Percentiles rank a stretch among this genome's conserved stretches.
Evolutionary conservation across 106 monocot species (phyloP).

Genomic region (Apostasia ramifera): DNA sequence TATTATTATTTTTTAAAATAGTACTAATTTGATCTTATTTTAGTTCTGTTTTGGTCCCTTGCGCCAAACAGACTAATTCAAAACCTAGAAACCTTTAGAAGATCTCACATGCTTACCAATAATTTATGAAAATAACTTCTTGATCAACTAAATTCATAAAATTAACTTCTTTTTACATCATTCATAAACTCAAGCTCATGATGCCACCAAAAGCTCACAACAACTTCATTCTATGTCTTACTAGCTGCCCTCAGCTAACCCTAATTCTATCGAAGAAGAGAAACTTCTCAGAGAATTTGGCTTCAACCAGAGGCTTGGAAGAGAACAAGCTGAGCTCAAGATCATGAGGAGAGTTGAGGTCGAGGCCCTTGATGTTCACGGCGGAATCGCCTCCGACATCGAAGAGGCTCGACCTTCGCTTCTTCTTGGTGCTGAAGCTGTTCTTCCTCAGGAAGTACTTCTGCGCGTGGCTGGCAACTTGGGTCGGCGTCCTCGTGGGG

Average conservation of each 20-base stretch:
- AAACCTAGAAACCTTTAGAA: no score
- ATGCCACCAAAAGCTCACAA: no score
- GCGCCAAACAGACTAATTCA: no score
- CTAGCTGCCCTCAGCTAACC: neutral
- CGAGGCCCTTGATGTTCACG: neutral
- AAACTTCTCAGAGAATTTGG: neutral
- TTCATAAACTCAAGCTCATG: no score
- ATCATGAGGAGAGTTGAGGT: neutral
- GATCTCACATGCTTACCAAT: no score
- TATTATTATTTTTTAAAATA: no score
- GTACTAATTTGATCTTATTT: no score
- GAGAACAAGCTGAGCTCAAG: neutral
- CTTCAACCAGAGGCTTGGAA: neutral
- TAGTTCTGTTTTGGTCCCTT: no score
- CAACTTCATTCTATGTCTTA: no score
- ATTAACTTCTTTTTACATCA: no score
- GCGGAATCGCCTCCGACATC: conserved; percentile 20
- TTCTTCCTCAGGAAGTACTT: conserved; percentile 44
- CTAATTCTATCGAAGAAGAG: neutral
- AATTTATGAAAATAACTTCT: no score
- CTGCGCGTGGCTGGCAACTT: conserved; percentile 62
- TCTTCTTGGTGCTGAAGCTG: conserved; percentile 26
- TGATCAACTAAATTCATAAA: no score
- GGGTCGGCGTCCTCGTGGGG: conserved; percentile 41
- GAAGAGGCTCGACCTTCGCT: conserved; percentile 38